phyloP scores from a whole-genome alignment of 106 monocot species.

The Acanthochlamys bracteata region DNA sequence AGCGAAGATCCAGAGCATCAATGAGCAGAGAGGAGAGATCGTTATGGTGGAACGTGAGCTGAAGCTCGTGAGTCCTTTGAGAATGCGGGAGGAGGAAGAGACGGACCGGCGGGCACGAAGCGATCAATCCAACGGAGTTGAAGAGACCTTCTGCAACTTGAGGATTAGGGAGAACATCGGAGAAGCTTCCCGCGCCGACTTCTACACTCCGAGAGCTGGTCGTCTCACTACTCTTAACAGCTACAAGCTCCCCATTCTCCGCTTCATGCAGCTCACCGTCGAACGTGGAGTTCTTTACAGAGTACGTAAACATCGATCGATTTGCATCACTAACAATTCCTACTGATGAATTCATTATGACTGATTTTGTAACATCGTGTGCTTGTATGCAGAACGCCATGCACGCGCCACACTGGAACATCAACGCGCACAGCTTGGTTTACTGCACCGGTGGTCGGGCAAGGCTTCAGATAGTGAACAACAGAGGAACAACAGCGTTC shows the following conservation, averaged over 20 bases:
- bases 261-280: constrained; percentile 28
- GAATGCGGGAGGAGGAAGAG: constrained; percentile 1
- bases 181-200: constrained; percentile 27
- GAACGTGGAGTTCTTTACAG: constrained; percentile 22
- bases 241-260: constrained; percentile 45
- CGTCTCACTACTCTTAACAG: constrained; percentile 33
- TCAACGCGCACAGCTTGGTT: constrained; percentile 31
- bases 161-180: constrained; percentile 39
- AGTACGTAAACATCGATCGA: constrained; percentile 13
- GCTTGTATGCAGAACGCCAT: constrained; percentile 16
- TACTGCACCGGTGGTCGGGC: constrained; percentile 13
- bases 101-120: not conserved
- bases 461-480: constrained; percentile 18
- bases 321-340: not conserved
- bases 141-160: constrained; percentile 39
- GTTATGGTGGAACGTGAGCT: constrained; percentile 21
- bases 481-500: constrained; percentile 9
- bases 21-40: constrained; percentile 27
- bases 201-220: constrained; percentile 28
- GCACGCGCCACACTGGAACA: constrained; percentile 26
- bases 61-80: constrained; percentile 14
- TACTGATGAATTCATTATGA: not conserved
- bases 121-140: constrained; percentile 28
- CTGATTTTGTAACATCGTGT: not conserved
- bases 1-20: constrained; percentile 29